phyloP scores from a whole-genome alignment of 164 flowering plant genomes.

The Amborella trichopoda region DNA sequence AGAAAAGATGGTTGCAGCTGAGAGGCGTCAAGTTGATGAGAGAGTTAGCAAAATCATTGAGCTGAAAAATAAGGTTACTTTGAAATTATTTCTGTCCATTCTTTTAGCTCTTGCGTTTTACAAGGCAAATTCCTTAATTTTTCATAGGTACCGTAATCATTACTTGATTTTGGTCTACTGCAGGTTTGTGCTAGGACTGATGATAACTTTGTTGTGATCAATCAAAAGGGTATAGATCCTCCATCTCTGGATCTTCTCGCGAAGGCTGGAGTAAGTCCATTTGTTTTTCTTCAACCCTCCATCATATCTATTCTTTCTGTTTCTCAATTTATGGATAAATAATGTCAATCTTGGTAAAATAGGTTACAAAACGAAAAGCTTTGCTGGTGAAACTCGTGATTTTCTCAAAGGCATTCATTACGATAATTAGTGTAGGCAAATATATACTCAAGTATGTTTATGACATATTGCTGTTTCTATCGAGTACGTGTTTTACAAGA shows the following conservation, averaged over 20 bases:
- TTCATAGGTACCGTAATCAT: no score
- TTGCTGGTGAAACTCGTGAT: no score
- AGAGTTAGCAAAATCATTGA: slow-evolving; percentile 83
- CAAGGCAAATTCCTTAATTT: neutral
- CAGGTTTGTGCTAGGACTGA: slow-evolving; percentile 85
- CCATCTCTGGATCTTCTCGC: slow-evolving; percentile 94
- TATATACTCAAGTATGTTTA: no score
- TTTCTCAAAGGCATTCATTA: no score
- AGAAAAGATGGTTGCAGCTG: slow-evolving; percentile 97
- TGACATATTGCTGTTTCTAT: no score
- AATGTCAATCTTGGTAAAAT: no score
- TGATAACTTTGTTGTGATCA: slow-evolving; percentile 76
- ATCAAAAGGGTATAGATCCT: slow-evolving; percentile 98
- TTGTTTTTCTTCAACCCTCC: neutral
- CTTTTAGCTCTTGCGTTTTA: neutral
- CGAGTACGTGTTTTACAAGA: no score
- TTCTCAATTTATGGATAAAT: no score
- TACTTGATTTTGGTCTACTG: no score
- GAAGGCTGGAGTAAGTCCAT: slow-evolving; percentile 74
- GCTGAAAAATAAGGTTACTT: slow-evolving; percentile 68
- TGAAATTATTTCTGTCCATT: neutral
- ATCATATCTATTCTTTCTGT: no score
- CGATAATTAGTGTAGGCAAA: no score
- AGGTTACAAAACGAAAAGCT: no score
- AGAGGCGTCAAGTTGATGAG: slow-evolving; percentile 84